phyloP scores from a whole-genome alignment of 179 eudicot species.

The Spergularia azorica region DNA sequence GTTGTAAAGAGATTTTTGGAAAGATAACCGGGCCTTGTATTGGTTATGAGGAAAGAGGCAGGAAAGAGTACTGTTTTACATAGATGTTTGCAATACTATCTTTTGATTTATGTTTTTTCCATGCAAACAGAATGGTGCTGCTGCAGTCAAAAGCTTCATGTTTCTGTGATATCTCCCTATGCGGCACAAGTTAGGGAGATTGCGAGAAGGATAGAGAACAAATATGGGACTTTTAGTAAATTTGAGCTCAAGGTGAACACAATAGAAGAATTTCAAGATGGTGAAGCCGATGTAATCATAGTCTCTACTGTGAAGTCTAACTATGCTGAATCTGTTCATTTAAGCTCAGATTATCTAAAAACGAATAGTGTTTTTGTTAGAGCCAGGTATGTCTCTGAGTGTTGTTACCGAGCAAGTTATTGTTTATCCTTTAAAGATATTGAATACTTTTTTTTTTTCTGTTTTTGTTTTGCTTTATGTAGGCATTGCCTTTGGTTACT shows the following conservation, averaged over 20 bases:
- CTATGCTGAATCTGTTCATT: constrained; percentile 47
- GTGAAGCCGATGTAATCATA: constrained; percentile 62
- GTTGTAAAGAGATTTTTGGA: no score
- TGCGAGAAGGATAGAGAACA: constrained; percentile 45
- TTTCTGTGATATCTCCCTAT: constrained; percentile 53
- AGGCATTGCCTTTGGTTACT: constrained; percentile 71
- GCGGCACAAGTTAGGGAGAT: constrained; percentile 60
- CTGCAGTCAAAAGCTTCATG: constrained; percentile 28
- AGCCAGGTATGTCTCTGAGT: constrained; percentile 51
- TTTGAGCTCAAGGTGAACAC: constrained; percentile 61
- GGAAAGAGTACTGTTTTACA: not conserved
- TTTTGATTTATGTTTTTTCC: not conserved
- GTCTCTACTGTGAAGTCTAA: constrained; percentile 75
- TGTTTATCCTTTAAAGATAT: not conserved
- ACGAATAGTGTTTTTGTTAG: constrained; percentile 61
- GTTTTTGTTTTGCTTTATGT: constrained; percentile 5
- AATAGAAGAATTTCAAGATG: constrained; percentile 72
- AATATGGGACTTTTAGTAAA: constrained; percentile 39
- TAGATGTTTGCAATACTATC: not conserved
- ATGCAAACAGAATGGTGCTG: constrained; percentile 30
- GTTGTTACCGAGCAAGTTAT: not conserved
- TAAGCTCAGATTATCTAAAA: constrained; percentile 45
- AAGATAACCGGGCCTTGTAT: no score
- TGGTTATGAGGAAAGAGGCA: no score
- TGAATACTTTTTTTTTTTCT: not conserved